Evolutionary conservation across 352 stramenopile species (phyloP), one percentile per base, ranked within the genome.

Genomic region (Phytophthora aleatoria): DNA sequence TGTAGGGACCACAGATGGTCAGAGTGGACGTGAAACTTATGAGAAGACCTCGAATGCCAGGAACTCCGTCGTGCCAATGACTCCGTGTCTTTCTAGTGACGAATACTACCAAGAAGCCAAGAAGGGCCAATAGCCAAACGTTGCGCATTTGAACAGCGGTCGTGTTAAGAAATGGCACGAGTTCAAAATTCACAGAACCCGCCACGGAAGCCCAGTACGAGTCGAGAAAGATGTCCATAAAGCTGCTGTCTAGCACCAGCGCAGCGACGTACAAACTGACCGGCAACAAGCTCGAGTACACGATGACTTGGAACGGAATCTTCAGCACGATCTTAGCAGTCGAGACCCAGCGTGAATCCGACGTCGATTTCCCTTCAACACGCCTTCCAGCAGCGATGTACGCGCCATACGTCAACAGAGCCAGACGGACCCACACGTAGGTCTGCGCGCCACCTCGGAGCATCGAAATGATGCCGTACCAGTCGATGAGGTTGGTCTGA

Each of bases 291-390:
- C 69, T 85, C 1, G 67, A 60, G 47, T 90, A 89, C 9, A 89
- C 66, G 28, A 87, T 67, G 1, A 80, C 69, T 39, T 89, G 69
- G 26, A 81, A 79, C 16, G 78, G 81, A 16, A 90, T 79, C 39
- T 64, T 73, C 6, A 79, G 30, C 42, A 85, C 27, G 7, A 71
- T 80, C 8, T 24, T 51, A 27, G 61, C 36, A 10, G 64, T 65
- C 2, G 43, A 58, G 13, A 42, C 0, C 7, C 71, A 24, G 16
- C 48, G 52, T 9, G 36, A 58, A 27, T 0, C 35, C 38, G 20
- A 61, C 26, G 5, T 43, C 16, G 9, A 24, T 10, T 54, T 56
- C 28, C 33, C 15, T 24, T 35, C 11, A 24, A 8, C 36, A 16
- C 27, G 20, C 35, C 52, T 26, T 7, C 20, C 30, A 5, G 44